Percentiles rank a stretch among this genome's conserved stretches.
Conservation (phyloP, 495 filamentous ascomycete species). For the Penicilliopsis zonata region DNA sequence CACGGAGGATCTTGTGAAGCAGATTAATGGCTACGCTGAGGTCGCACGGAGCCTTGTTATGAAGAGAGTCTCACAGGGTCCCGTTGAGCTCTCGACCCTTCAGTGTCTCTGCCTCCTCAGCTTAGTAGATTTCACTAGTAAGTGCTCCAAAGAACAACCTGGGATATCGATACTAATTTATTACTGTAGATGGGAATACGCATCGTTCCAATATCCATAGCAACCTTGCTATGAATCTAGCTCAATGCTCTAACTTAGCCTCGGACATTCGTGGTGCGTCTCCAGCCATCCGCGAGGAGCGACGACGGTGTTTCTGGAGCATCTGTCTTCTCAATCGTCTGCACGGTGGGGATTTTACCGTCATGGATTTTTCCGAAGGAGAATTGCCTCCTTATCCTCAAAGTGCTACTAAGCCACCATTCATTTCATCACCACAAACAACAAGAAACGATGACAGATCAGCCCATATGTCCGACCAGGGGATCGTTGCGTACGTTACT, state of each 20-base stretch:
- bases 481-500: slow-evolving; percentile 35
- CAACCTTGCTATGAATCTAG: slow-evolving; percentile 35
- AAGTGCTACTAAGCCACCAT: slow-evolving; percentile 17
- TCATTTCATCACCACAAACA: slow-evolving; percentile 9
- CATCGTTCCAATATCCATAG: slow-evolving; percentile 35
- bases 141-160: background rate
- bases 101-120: slow-evolving; percentile 34
- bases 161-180: background rate
- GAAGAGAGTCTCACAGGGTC: slow-evolving; percentile 30
- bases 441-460: slow-evolving; percentile 8
- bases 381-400: slow-evolving; percentile 23
- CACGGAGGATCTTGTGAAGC: slow-evolving; percentile 5
- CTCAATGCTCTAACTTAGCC: slow-evolving; percentile 29
- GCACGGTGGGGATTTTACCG: slow-evolving; percentile 30
- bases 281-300: slow-evolving; percentile 22
- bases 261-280: slow-evolving; percentile 14
- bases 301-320: slow-evolving; percentile 37
- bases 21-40: slow-evolving; percentile 26
- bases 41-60: slow-evolving; percentile 29
- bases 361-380: slow-evolving; percentile 22
- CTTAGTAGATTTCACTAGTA: slow-evolving; percentile 36
- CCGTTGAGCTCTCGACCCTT: slow-evolving; percentile 35
- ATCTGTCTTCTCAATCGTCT: slow-evolving; percentile 34
- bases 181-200: slow-evolving; percentile 29
- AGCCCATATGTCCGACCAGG: slow-evolving; percentile 25